phyloP scores from a whole-genome alignment of 2,329 filamentous ascomycete species.

The Alternaria solani region DNA sequence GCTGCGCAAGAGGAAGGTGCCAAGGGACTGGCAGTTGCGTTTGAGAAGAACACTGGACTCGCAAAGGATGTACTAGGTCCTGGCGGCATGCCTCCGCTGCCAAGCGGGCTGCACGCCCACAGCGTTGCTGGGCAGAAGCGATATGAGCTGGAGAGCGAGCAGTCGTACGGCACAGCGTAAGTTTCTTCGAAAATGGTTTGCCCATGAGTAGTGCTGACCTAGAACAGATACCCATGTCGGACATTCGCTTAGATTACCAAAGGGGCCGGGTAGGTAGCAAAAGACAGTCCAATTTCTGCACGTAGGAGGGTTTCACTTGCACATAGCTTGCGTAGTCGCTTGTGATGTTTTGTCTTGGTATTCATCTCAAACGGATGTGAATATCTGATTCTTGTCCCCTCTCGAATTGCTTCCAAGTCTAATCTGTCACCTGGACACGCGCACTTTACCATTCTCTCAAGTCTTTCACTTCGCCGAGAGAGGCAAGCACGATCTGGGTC shows the following conservation, averaged over 20 bases:
- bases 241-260: conserved; percentile 47
- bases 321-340: conserved; percentile 2
- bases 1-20: conserved; percentile 77
- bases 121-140: conserved; percentile 69
- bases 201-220: conserved; percentile 20
- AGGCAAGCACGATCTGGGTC: conserved; percentile 14
- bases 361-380: not conserved
- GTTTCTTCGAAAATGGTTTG: conserved; percentile 22
- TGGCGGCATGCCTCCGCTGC: conserved; percentile 85
- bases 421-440: not conserved
- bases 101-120: conserved; percentile 69
- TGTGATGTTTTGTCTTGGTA: not conserved
- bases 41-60: conserved; percentile 69
- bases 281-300: conserved; percentile 36
- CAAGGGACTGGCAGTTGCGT: conserved; percentile 73
- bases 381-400: not conserved
- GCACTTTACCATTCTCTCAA: not conserved
- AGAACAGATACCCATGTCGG: conserved; percentile 55
- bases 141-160: conserved; percentile 72
- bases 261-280: conserved; percentile 15
- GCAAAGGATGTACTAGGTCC: conserved; percentile 71
- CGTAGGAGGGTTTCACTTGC: conserved; percentile 34
- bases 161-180: conserved; percentile 66
- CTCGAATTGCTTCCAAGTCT: not conserved
- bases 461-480: not conserved